Percentiles rank a stretch among this genome's conserved stretches.
These are phyloP conservation scores for Hondaea fermentalgiana DNA, from an alignment of 108 stramenopile species.

Conservation along the genomic window DNA sequence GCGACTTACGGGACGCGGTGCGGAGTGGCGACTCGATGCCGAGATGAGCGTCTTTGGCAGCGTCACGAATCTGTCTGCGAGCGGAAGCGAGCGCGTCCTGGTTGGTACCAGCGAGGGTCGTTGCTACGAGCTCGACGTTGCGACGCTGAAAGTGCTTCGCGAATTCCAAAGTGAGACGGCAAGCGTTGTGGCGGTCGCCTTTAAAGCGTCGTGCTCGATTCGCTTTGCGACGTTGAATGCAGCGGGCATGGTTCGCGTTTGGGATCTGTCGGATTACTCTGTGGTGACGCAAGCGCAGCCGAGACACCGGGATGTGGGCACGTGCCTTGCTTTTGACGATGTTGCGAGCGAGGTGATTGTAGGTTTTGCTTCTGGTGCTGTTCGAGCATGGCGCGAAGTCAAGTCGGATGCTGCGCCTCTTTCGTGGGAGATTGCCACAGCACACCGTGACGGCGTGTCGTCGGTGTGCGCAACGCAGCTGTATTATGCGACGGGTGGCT, in stretches of 20 bases:
- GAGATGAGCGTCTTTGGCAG: not conserved
- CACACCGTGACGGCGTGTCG: slow-evolving; percentile 1
- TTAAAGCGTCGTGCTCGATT: not conserved
- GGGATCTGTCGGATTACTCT: slow-evolving; percentile 14
- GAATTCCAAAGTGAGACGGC: not conserved
- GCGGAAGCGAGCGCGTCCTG: not conserved
- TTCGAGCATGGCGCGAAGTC: not conserved
- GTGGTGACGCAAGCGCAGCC: not conserved
- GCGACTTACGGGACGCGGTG: not conserved
- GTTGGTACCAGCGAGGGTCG: not conserved
- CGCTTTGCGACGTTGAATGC: not conserved
- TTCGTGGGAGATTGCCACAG: not conserved
- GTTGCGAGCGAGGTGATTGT: not conserved
- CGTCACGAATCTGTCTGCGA: not conserved
- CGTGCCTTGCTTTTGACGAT: not conserved
- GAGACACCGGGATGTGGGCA: not conserved
- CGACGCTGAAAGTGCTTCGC: not conserved
- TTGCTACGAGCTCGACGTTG: not conserved
- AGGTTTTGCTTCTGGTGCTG: not conserved
- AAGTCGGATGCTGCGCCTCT: not conserved
- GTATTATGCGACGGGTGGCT: slow-evolving; percentile 9
- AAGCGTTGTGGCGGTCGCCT: not conserved
- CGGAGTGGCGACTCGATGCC: not conserved
- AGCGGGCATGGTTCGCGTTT: not conserved
- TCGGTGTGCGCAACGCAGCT: not conserved